These are phyloP conservation scores for Bryum argenteum DNA, from an alignment of 225 moss, liverwort and hornwort genomes.

Conservation along the genomic window DNA sequence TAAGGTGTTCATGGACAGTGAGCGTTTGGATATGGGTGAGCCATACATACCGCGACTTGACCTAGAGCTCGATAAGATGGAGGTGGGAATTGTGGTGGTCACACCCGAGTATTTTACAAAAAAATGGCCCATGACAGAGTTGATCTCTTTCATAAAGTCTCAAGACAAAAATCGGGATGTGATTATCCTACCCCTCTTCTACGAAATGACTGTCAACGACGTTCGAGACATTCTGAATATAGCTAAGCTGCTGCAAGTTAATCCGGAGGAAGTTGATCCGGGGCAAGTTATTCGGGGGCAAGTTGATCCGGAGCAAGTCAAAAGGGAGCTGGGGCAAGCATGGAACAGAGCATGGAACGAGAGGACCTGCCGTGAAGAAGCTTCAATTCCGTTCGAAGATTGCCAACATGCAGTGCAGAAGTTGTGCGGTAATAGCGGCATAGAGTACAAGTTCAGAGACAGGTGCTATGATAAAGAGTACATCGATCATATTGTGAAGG, in stretches of 20 bases:
- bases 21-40: neutral
- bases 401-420: neutral
- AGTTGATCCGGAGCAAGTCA: too few species aligned
- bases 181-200: neutral
- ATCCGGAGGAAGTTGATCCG: too few species aligned
- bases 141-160: neutral
- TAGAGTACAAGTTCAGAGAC: neutral
- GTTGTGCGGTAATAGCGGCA: neutral
- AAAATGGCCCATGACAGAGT: neutral
- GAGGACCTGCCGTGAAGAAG: neutral
- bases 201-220: neutral
- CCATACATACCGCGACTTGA: neutral
- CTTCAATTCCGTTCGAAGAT: neutral
- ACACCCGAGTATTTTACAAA: neutral
- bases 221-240: neutral
- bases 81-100: neutral
- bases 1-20: neutral
- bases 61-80: neutral
- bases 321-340: neutral
- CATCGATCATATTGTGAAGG: neutral
- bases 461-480: neutral
- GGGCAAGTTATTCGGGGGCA: too few species aligned
- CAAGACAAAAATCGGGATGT: neutral
- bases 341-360: neutral
- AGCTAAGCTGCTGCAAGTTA: too few species aligned